Evolutionary conservation across 768 basidiomycete genomes (phyloP), one percentile per base, ranked within the genome.

Genomic region (Leucocoprinus leucothites): DNA sequence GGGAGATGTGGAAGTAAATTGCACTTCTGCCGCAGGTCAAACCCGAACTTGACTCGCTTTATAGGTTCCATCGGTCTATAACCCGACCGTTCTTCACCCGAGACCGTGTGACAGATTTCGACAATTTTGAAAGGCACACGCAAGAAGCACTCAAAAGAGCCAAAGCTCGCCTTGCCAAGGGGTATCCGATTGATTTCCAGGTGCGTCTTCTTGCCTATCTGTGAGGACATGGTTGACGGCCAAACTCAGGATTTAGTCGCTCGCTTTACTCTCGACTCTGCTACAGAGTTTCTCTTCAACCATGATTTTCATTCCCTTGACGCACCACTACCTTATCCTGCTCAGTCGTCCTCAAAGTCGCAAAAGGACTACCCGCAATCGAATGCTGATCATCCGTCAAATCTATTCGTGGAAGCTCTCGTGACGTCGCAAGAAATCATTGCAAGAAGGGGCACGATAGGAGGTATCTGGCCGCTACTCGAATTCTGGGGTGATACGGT

Each of bases 21-120:
- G 4, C 16, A 9, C 31, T 52, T 9, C 7, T 44, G 6, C 42
- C 14, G 5, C 16, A 22, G 22, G 18, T 49, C 9, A 18, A 51
- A 16, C 8, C 36, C 22, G 41, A 5, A 36, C 18, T 11, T 21
- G 35, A 24, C 19, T 9, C 3, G 22, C n/a, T 24, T 9, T 5
- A 18, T 45, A 65, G 85, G 62, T 79, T 85, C 60, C 86, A 88
- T 64, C 81, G 86, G 9, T 62, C 74, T 3, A 85, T 89, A 72
- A 83, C 85, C 0, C 80, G 87, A 0, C 87, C 87, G 0, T 88
- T 89, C 72, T 89, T 90, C 71, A 78, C 66, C 51, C 75, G 74
- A 43, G 85, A 87, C 31, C 71, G 77, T 31, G 78, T 85, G 48
- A 79, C 74, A 43, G 79, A 86, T 62, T 87, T 86, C 51, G 80